Conservation (phyloP, 345 rosid genomes). For the Theobroma cacao region DNA sequence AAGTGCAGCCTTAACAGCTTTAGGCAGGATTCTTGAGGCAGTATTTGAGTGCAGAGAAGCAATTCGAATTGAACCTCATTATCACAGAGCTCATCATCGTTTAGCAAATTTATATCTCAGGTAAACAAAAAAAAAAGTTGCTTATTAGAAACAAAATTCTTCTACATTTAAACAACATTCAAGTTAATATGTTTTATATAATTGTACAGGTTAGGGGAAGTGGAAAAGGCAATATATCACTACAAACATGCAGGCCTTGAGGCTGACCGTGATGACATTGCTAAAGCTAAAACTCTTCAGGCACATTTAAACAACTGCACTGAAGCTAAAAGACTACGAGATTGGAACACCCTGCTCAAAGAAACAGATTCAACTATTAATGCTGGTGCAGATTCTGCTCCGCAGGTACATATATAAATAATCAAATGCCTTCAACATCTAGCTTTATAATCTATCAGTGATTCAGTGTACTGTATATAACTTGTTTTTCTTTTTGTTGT, state of each 20-base stretch:
- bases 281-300: slow-evolving; percentile 63
- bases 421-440: neutral
- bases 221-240: slow-evolving; percentile 80
- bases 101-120: slow-evolving; percentile 78
- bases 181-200: neutral
- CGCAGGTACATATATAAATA: slow-evolving; percentile 44
- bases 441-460: neutral
- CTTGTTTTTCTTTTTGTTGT: neutral
- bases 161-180: neutral
- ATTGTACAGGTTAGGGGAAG: slow-evolving; percentile 73
- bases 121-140: slow-evolving; percentile 28
- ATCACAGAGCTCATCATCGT: slow-evolving; percentile 93
- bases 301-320: slow-evolving; percentile 59
- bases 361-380: slow-evolving; percentile 56
- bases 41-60: slow-evolving; percentile 94
- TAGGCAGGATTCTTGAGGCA: slow-evolving; percentile 83
- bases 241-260: slow-evolving; percentile 85
- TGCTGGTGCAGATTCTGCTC: slow-evolving; percentile 85
- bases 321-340: slow-evolving; percentile 61
- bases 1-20: slow-evolving; percentile 85
- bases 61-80: slow-evolving; percentile 74
- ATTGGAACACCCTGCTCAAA: slow-evolving; percentile 63
- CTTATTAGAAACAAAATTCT: neutral
- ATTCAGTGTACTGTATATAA: neutral
- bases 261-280: slow-evolving; percentile 67